A percentile compares a stretch with the other conserved stretches of the same genome.
Conservation (phyloP, 1,284 basidiomycete genomes). For the Apiotrichum sp. region DNA sequence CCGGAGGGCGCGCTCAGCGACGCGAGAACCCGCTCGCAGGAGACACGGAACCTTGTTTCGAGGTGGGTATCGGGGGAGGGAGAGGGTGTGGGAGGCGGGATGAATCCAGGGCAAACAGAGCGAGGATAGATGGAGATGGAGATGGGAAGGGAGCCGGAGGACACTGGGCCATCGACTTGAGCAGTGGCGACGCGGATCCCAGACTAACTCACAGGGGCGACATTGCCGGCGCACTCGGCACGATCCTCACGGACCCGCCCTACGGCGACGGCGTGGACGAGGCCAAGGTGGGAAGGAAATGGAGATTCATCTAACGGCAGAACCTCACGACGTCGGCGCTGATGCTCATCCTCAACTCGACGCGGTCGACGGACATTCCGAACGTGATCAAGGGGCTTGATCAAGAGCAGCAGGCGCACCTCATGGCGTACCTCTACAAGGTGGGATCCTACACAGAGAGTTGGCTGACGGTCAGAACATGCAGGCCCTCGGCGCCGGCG, state of each 20-base stretch:
- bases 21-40: constrained; percentile 64
- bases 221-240: constrained; percentile 61
- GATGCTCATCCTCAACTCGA: constrained; percentile 91
- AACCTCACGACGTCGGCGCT: constrained; percentile 72
- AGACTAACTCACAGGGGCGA: constrained; percentile 56
- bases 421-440: constrained; percentile 99
- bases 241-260: constrained; percentile 68
- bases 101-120: background rate
- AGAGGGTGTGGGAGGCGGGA: too few relatives aligned
- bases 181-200: background rate
- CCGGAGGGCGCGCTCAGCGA: constrained; percentile 68
- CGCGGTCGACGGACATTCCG: constrained; percentile 82
- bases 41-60: constrained; percentile 66
- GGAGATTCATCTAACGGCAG: constrained; percentile 45
- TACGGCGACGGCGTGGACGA: constrained; percentile 79
- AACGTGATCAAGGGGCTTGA: constrained; percentile 67
- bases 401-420: constrained; percentile 75
- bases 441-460: constrained; percentile 56
- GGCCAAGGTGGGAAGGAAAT: constrained; percentile 64
- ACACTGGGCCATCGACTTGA: background rate
- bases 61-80: constrained; percentile 53
- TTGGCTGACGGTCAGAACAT: constrained; percentile 58
- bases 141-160: background rate
- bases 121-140: background rate
- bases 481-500: constrained; percentile 60